phyloP scores from a whole-genome alignment of 2,329 filamentous ascomycete genomes.

The Xylaria digitata region DNA sequence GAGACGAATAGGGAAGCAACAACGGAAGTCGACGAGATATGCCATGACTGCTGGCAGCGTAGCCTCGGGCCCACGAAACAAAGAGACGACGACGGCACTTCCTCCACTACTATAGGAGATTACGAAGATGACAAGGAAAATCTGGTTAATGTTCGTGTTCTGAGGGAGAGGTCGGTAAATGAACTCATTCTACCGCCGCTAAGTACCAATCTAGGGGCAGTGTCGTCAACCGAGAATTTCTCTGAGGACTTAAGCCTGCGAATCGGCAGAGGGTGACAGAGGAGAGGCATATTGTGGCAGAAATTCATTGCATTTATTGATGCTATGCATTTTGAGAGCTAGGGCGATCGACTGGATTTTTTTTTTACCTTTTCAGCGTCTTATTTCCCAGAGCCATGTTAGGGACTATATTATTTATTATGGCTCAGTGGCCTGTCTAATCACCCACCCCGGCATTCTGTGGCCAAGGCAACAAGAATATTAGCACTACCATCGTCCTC shows the following conservation, averaged over 20 bases:
- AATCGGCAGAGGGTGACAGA: not conserved
- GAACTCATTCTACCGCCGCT: slow-evolving; percentile 10
- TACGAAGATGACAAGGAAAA: not conserved
- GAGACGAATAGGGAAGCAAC: not conserved
- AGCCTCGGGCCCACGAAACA: slow-evolving; percentile 8
- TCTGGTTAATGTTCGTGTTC: not conserved
- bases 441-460: not conserved
- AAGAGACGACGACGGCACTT: not conserved
- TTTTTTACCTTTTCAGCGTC: not conserved
- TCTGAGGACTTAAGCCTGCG: not conserved
- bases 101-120: not conserved
- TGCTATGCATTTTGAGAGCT: not conserved
- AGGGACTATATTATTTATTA: not conserved
- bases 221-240: slow-evolving; percentile 12
- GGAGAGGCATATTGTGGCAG: not conserved
- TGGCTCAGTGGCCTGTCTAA: not conserved
- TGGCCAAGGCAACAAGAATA: not conserved
- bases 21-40: slow-evolving; percentile 39
- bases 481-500: not conserved
- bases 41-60: slow-evolving; percentile 40
- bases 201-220: not conserved
- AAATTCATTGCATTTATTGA: slow-evolving; percentile 6
- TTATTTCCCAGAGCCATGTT: not conserved
- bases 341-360: not conserved
- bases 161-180: slow-evolving; percentile 29